phyloP scores from a whole-genome alignment of 805 yeast genomes.

The Myxozyma vanderwaltii region DNA sequence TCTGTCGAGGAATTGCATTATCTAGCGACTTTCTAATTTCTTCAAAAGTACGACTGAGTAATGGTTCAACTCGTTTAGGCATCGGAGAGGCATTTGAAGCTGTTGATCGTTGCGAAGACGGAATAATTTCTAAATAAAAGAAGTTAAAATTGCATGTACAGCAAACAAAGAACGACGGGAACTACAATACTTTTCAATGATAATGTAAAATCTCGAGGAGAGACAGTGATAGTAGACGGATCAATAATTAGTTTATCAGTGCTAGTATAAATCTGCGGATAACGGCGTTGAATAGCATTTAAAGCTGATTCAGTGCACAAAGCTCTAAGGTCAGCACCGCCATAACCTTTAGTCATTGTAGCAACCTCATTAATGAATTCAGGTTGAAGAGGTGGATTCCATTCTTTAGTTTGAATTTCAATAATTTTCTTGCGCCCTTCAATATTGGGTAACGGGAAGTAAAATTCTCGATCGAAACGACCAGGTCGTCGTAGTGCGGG shows the following conservation, averaged over 20 bases:
- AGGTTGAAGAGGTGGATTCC: slow-evolving; percentile 73
- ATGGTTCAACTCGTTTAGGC: slow-evolving; percentile 69
- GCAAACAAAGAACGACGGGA: background rate
- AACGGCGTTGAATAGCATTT: slow-evolving; percentile 84
- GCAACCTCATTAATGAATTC: slow-evolving; percentile 69
- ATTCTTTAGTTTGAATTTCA: slow-evolving; percentile 80
- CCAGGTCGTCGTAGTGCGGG: slow-evolving; percentile 98
- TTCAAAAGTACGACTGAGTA: slow-evolving; percentile 57
- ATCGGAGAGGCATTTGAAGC: slow-evolving; percentile 73
- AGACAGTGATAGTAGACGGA: slow-evolving; percentile 69
- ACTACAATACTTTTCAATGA: slow-evolving; percentile 63
- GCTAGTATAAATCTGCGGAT: slow-evolving; percentile 87
- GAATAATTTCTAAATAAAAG: slow-evolving; percentile 61
- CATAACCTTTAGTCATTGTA: slow-evolving; percentile 86
- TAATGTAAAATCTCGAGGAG: slow-evolving; percentile 79
- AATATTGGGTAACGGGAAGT: slow-evolving; percentile 87
- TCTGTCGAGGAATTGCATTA: slow-evolving; percentile 60
- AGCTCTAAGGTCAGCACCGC: slow-evolving; percentile 96
- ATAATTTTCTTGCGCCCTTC: slow-evolving; percentile 78
- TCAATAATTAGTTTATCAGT: slow-evolving; percentile 72
- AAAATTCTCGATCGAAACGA: slow-evolving; percentile 94
- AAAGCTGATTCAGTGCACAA: slow-evolving; percentile 95
- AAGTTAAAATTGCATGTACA: background rate
- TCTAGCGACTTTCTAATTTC: slow-evolving; percentile 54
- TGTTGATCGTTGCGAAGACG: slow-evolving; percentile 87